Evolutionary conservation across 306 rosid genomes (phyloP).

Genomic region (Trifolium subterraneum): DNA sequence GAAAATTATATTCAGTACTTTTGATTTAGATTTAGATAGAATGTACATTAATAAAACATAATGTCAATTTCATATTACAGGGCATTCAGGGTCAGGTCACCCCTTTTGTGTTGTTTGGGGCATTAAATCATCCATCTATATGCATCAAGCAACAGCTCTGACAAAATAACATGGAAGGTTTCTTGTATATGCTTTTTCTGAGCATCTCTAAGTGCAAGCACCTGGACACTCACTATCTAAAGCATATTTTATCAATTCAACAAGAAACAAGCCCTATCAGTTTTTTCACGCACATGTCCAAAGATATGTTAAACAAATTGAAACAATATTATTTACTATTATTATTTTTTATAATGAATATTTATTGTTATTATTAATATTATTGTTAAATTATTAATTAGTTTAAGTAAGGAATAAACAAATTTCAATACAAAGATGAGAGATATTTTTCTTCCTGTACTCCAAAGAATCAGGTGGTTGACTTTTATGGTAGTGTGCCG

Average conservation of each 20-base stretch:
- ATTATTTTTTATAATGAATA: too few relatives aligned
- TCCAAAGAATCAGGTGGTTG: background rate
- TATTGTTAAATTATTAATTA: background rate
- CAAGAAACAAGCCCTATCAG: background rate
- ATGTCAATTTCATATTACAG: too few relatives aligned
- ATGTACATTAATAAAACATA: too few relatives aligned
- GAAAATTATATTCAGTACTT: too few relatives aligned
- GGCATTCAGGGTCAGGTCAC: too few relatives aligned
- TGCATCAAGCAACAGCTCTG: background rate
- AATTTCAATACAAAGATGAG: background rate
- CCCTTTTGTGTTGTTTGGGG: too few relatives aligned
- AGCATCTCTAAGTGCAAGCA: slow-evolving; percentile 39
- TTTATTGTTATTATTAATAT: too few relatives aligned
- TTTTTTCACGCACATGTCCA: slow-evolving; percentile 28
- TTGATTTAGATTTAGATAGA: too few relatives aligned
- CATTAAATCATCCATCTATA: too few relatives aligned
- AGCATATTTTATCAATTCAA: slow-evolving; percentile 25
- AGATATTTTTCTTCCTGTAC: background rate
- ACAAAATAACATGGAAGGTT: slow-evolving; percentile 40
- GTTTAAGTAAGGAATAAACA: background rate
- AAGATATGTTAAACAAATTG: slow-evolving; percentile 33
- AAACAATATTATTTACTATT: background rate
- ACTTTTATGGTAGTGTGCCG: background rate
- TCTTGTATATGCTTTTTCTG: background rate
- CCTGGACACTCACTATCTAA: slow-evolving; percentile 42